Evolutionary conservation across 2,329 filamentous ascomycete genomes (phyloP), one percentile per base, ranked within the genome.

Genomic region (Colletotrichum destructivum): DNA sequence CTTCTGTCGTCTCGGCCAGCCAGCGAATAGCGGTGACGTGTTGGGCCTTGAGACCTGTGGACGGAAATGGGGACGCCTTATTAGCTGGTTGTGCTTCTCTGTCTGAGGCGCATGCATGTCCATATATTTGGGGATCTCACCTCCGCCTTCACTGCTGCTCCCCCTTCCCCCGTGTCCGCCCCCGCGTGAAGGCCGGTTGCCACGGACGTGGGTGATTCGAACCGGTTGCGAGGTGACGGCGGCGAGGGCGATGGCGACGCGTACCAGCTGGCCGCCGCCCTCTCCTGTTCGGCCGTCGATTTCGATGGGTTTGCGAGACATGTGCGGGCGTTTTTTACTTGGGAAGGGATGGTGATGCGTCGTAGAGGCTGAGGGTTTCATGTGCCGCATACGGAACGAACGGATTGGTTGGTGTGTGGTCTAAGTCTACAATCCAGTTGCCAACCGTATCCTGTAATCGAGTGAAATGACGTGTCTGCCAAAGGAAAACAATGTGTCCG

Each of bases 241-340:
- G 13, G 89, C 86, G 8, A 92, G 81, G 1, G 84, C 84, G 46
- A 89, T 82, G 2, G 89, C 88, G 1, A 90, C 81, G 54, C 90
- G 82, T 0, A 91, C 85, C 0, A 92, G 79, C 74, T 92, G 90
- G 2, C 90, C 90, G 4, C 89, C 90, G 5, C 90, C 90, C 76
- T 91, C 89, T 1, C 89, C 89, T 0, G 85, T 88, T 15, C 84
- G 80, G 18, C 89, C 90, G 74, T 91, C 88, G 2, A 91, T 78
- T 63, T 84, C 81, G 31, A 90, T 83, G 9, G 77, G 72, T 52
- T 81, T 83, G 11, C 51, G 51, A 26, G 68, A 31, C 66, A 69
- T 69, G 7, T 18, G 6, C 47, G 0, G 16, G 18, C 52, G 12
- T 42, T 15, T 8, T 52, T 26, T 26, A 44, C 15, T 16, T 52